Evolutionary conservation across 2,329 filamentous ascomycete genomes (phyloP), one percentile per base, ranked within the genome.

Genomic region (Fusarium buharicum): DNA sequence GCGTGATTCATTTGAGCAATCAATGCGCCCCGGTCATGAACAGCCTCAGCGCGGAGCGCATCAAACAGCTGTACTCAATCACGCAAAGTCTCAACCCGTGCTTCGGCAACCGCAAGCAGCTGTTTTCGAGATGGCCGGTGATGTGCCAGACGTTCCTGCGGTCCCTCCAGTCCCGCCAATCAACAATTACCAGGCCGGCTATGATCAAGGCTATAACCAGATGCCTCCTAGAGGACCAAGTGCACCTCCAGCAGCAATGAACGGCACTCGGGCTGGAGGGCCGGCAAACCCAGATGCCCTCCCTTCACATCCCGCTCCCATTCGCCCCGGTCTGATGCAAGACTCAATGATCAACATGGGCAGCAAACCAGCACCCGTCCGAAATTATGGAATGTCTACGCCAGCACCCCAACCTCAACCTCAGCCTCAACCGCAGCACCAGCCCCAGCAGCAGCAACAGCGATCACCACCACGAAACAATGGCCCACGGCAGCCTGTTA

Each of bases 51-150:
- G 73, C 52, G 82, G 78, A 58, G 82, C 76, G 50, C 84, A 76
- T 66, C 82, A 78, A 70, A 81, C 77, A 33, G 83, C 81, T 18
- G 81, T 85, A 64, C 73, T 88, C 46, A 84, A 80, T 55, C 82
- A 84, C 57, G 85, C 86, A 14, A 87, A 87, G 63, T 91, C 88
- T 11, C 88, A 91, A 70, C 87, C 88, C 27, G 84, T 90, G 70
- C 76, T 90, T 55, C 81, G 85, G 31, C 82, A 86, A 64, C 82
- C 84, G 4, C 86, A 90, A 67, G 81, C 86, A 3, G 90, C 90
- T 9, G 82, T 90, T 1, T 92, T 92, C 65, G 91, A 92, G 69
- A 89, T 93, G 83, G 87, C 85, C 2, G 82, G 79, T 22, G 87
- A 91, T 66, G 79, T 81, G 17, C 86, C 85, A 18, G 78, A 81